Base-by-base conservation (phyloP, 768 basidiomycete genomes). In the Hirschioporus abietinus region DNA sequence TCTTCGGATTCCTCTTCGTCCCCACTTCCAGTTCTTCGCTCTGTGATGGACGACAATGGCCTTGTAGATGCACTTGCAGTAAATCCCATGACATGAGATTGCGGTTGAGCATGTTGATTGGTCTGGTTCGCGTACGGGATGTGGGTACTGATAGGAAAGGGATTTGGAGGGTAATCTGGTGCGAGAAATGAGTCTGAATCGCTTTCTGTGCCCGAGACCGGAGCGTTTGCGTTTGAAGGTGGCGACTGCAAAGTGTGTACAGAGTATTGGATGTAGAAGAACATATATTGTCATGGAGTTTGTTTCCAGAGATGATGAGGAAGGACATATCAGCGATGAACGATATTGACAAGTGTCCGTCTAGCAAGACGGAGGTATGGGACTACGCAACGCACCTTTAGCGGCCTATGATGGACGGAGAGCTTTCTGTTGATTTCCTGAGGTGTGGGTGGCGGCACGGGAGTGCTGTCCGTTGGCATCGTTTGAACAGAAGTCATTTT, bases 361-460 rank as follows among this genome's bases (percentile, higher is more conserved):
- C 60, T 15, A 62, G 23, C 60, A 34, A 17, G 15, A 23, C 24
- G 18, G 25, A 15, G 10, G 83, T 75, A 80, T 77, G 66, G 82
- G 83, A 26, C 30, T 3, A 52, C 63, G 12, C 24, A 17, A 52
- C 63, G 12, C 24, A 64, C 63, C 36, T 64, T 64, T 4, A 52
- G 7, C 12, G 63, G 63, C 63, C 36, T 27, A 9, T 89, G 86
- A 71, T 90, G 89, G 23, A 92, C 84, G 1, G 92, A 93, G 7
- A 96, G 85, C 74, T 95, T 95, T 70, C 92, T 83, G 66, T 91
- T 85, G 20, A 96, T 86, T 79, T 96, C 94, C 75, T 93, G 92
- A 18, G 89, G 88, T 15, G 93, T 89, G 8, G 92, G 94, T 5
- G 93, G 90, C 17, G 89, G 77, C 20, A 72, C 78, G n/a, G 79